Percentiles rank a stretch among this genome's conserved stretches.
These are phyloP conservation scores for Peltaster fructicola DNA, from an alignment of 2,329 filamentous ascomycete species.

Conservation along the genomic window DNA sequence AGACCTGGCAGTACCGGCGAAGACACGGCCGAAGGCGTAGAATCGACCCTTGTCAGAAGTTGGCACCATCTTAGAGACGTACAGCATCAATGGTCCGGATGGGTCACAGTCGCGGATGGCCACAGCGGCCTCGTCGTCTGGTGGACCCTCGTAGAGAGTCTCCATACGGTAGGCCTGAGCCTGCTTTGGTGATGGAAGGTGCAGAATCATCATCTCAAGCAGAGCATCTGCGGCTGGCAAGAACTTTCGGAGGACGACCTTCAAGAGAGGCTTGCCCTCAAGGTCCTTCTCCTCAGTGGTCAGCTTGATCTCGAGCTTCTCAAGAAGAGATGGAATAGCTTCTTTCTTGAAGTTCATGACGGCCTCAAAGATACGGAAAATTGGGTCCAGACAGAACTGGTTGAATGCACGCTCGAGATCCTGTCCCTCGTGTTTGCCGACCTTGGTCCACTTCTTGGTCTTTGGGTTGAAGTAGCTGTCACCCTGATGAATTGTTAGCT, in stretches of 20 bases:
- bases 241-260: constrained; percentile 98
- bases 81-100: constrained; percentile 97
- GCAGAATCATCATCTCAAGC: constrained; percentile 99
- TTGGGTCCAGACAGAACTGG: constrained; percentile 98
- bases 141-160: constrained; percentile 95
- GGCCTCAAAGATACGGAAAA: constrained; percentile 94
- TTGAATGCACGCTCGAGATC: constrained; percentile 95
- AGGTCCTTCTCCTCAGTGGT: constrained; percentile 69
- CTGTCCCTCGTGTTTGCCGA: constrained; percentile 67
- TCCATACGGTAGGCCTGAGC: constrained; percentile 96
- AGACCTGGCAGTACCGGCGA: constrained; percentile 92
- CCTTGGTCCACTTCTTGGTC: constrained; percentile 99
- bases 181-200: constrained; percentile 87
- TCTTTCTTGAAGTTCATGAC: constrained; percentile 99
- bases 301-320: constrained; percentile 95
- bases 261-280: constrained; percentile 95
- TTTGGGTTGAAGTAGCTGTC: constrained; percentile 99
- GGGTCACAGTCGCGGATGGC: constrained; percentile 97
- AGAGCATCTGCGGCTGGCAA: constrained; percentile 94
- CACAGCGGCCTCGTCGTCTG: constrained; percentile 80
- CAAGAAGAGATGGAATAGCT: constrained; percentile 62
- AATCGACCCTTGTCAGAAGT: constrained; percentile 99
- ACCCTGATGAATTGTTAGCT: constrained; percentile 33
- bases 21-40: constrained; percentile 99
- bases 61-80: constrained; percentile 99